Base-by-base conservation (phyloP, 768 basidiomycete species). In the Pleurotus ostreatus region DNA sequence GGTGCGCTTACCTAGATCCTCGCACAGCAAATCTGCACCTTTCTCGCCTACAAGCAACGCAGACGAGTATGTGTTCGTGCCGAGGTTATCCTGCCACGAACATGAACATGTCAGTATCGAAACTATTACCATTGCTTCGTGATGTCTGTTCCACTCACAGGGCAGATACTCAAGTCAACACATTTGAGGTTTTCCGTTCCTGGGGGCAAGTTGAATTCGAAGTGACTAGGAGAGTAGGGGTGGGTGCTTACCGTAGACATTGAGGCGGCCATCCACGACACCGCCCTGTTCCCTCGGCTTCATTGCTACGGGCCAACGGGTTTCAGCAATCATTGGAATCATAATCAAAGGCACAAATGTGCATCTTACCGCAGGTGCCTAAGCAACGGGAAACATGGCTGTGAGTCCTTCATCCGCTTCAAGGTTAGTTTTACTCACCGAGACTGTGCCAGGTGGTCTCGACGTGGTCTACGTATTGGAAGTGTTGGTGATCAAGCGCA, bases 401-500 rank as follows among this genome's bases (percentile, higher is more conserved):
- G 47, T 56, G 23, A 55, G 43, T 40, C 6, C 18, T 41, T 8
- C 9, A 22, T 5, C 26, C 37, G 5, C 18, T 13, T 43, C 16
- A 16, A 41, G 48, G 23, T 15, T 26, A 9, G 20, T 45, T 39
- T 18, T 53, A 67, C 66, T 63, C 67, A 66, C 82, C 84, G 49
- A 87, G 74, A 66, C 81, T 84, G 75, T 88, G 86, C 86, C 86
- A 88, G 55, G 85, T 88, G 8, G 86, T 87, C 75, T 87, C 86
- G 62, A 88, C 86, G 66, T 87, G 84, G 67, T 85, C 81, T 61
- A 25, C 23, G 9, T 2, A 11, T 34, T 76, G 74, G 60, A 4
- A 39, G 7, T 23, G 2, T 38, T 12, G 22, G 44, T 5, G 54
- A 11, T 15, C 9, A 11, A 46, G 22, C 7, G 12, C 23, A 13